Base-by-base conservation (phyloP, 371 early-diverging fungal genomes). In the Syncephalis plumigaleata region DNA sequence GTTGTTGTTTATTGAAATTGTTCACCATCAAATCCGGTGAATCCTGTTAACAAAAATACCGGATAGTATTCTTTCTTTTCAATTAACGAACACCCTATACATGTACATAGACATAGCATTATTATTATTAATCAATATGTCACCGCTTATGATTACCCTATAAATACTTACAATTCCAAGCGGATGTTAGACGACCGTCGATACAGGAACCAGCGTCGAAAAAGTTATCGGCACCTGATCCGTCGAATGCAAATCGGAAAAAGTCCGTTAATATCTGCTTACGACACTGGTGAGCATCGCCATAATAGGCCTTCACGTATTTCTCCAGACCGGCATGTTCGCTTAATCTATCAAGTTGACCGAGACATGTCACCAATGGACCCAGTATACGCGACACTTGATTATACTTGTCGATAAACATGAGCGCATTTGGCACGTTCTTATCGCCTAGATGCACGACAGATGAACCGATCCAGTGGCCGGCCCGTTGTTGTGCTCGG, bases 361-460 rank as follows among this genome's bases (percentile, higher is more conserved):
- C 79, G 13, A 93, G 60, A n/a, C 79, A 77, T 0, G 68, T 66
- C 26, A 77, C 72, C 23, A 95, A 78, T 0, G 97, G 97, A 50
- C 77, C 78, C 24, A 96, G 73, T 45, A 96, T 96, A 40, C 87
- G 75, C 39, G 89, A 73, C 13, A 95, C 87, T 71, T 95, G 95
- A 48, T 89, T 91, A 65, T 95, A 95, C 76, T 88, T 87, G 73
- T 90, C 95, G 54, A 95, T 95, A 54, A 96, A 95, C 75, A 91
- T 79, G 37, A 96, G 72, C 5, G 97, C 87, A 51, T 87, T 87
- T 13, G 88, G 87, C 25, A 87, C 88, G 50, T 87, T 86, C 58
- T 77, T 81, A 61, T 96, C 97, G 2, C 94, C 97, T 52, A 95
- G 61, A 63, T 96, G 97, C 50, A 96, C 82, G 37, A 94, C 94